Conservation (phyloP, 1,284 basidiomycete species). For the Cerrena zonata region DNA sequence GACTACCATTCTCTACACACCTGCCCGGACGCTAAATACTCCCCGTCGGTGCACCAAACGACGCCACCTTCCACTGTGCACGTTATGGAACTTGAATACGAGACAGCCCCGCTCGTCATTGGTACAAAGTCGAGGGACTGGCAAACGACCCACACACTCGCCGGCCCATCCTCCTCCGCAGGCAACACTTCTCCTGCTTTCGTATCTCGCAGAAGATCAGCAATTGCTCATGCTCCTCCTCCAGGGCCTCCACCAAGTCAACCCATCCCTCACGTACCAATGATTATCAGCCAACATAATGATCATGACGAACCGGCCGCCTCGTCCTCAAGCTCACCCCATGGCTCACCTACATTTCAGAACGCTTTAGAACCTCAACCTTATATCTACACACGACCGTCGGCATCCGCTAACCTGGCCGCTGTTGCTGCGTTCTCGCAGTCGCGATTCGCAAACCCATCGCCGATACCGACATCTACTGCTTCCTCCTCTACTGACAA, state of each 20-base stretch:
- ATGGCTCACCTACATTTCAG: slow-evolving; percentile 15
- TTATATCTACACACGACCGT: slow-evolving; percentile 40
- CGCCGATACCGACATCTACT: slow-evolving; percentile 23
- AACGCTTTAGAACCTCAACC: slow-evolving; percentile 17
- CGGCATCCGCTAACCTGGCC: slow-evolving; percentile 48
- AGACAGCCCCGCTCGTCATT: slow-evolving; percentile 37
- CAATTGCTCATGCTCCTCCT: slow-evolving; percentile 55
- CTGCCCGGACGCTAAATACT: neutral
- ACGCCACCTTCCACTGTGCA: neutral
- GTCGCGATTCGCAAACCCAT: slow-evolving; percentile 40
- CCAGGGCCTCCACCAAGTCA: slow-evolving; percentile 67
- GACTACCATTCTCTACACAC: neutral
- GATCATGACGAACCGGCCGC: slow-evolving; percentile 21
- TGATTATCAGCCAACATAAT: slow-evolving; percentile 23
- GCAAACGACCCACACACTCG: slow-evolving; percentile 32
- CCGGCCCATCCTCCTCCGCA: slow-evolving; percentile 28
- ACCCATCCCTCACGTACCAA: slow-evolving; percentile 64
- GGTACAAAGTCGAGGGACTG: slow-evolving; percentile 43
- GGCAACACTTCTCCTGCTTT: slow-evolving; percentile 32
- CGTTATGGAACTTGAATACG: slow-evolving; percentile 53
- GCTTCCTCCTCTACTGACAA: slow-evolving; percentile 40
- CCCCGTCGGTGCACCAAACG: neutral
- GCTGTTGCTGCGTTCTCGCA: slow-evolving; percentile 59
- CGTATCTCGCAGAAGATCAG: slow-evolving; percentile 54
- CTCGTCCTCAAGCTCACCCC: slow-evolving; percentile 16